Percentiles rank a stretch among this genome's conserved stretches.
These are phyloP conservation scores for Aspergillaceae sp. DNA, from an alignment of 2,329 filamentous ascomycete species.

Conservation along the genomic window DNA sequence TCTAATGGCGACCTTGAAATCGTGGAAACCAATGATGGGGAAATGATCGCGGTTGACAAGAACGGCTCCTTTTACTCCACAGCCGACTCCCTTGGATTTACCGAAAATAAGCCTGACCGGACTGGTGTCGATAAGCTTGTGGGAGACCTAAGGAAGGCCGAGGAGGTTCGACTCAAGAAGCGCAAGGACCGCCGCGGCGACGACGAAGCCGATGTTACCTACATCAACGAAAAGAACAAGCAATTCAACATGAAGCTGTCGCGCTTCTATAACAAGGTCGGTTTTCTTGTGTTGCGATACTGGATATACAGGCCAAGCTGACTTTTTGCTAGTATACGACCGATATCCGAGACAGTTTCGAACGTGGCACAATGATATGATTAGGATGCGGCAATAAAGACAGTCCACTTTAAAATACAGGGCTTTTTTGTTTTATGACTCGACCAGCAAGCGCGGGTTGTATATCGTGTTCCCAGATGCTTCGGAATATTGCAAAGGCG, in stretches of 20 bases:
- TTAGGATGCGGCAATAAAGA: conserved; percentile 12
- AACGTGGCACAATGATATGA: conserved; percentile 92
- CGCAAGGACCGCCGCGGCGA: conserved; percentile 71
- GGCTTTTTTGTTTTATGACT: conserved; percentile 8
- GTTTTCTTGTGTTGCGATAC: not conserved
- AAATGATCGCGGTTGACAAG: conserved; percentile 87
- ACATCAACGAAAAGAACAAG: conserved; percentile 99
- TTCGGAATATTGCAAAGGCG: conserved; percentile 1
- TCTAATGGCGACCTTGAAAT: conserved; percentile 80
- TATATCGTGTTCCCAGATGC: not conserved
- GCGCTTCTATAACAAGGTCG: conserved; percentile 86
- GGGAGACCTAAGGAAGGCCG: conserved; percentile 74
- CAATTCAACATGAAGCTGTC: conserved; percentile 98
- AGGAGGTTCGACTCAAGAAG: conserved; percentile 80
- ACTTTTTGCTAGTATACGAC: conserved; percentile 60
- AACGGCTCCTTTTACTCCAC: conserved; percentile 87
- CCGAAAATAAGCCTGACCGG: conserved; percentile 77
- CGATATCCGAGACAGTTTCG: conserved; percentile 94
- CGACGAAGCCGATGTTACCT: conserved; percentile 86
- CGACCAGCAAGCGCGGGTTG: conserved; percentile 3
- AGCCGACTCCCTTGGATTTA: conserved; percentile 70
- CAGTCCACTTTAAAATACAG: conserved; percentile 1
- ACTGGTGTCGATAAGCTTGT: conserved; percentile 83
- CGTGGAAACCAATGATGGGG: conserved; percentile 88
- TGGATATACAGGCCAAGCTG: conserved; percentile 7